Percentiles rank a stretch among this genome's conserved stretches.
Conservation (phyloP, 106 monocot species). For the Dioscorea dumetorum region DNA sequence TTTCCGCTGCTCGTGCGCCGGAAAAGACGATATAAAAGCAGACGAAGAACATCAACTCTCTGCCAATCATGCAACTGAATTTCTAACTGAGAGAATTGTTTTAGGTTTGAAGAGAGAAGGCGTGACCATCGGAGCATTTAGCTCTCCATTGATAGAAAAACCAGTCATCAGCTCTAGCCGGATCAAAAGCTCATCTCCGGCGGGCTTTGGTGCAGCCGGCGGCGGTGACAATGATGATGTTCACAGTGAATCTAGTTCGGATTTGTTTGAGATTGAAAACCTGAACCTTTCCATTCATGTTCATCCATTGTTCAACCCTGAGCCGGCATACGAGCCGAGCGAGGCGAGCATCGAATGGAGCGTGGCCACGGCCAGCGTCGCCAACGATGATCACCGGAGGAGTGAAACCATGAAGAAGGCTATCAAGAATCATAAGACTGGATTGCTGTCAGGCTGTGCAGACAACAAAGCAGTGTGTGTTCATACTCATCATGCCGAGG, state of each 20-base stretch:
- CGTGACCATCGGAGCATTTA: background rate
- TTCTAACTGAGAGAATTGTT: background rate
- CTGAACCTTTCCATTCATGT: background rate
- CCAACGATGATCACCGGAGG: background rate
- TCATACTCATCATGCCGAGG: background rate
- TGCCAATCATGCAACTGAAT: background rate
- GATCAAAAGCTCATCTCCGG: background rate
- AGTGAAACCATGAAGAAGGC: background rate
- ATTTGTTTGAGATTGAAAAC: background rate
- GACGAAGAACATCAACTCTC: background rate
- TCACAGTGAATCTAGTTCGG: background rate
- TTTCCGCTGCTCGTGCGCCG: conserved; percentile 28
- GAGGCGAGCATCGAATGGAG: background rate
- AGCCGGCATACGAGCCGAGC: background rate
- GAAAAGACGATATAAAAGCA: conserved; percentile 15
- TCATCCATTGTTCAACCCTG: background rate
- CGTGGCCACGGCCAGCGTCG: background rate
- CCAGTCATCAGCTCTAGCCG: background rate
- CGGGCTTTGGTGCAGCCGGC: background rate
- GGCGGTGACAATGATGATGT: background rate
- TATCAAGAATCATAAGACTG: background rate
- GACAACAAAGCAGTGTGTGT: background rate
- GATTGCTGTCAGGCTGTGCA: background rate
- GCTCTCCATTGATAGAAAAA: background rate
- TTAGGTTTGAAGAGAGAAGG: background rate